phyloP scores from a whole-genome alignment of 2,329 filamentous ascomycete genomes.

The Aplosporella prunicola region DNA sequence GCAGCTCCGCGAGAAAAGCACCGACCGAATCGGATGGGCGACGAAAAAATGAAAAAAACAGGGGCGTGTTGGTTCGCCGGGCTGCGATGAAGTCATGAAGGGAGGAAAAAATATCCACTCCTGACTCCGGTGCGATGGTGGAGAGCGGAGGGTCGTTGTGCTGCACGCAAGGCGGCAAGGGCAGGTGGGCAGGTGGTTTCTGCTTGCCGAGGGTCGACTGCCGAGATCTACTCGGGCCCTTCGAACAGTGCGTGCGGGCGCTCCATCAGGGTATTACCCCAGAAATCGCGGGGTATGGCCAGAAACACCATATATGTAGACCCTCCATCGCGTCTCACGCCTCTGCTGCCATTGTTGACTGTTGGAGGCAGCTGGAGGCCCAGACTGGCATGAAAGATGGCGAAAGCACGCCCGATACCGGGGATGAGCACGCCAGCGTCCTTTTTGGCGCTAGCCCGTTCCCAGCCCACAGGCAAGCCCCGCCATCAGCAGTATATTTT shows the following conservation, averaged over 20 bases:
- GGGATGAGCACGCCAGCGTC: constrained; percentile 11
- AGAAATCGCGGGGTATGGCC: constrained; percentile 8
- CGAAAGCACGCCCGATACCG: constrained; percentile 6
- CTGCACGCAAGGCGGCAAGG: no score
- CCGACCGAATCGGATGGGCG: no score
- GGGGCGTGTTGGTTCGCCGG: no score
- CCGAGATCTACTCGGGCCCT: constrained; percentile 11
- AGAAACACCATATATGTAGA: not conserved
- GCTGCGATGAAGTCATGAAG: no score
- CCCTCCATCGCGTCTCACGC: not conserved
- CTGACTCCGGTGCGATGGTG: no score
- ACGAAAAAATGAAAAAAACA: no score
- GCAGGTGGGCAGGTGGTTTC: not conserved
- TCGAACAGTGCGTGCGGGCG: constrained; percentile 1
- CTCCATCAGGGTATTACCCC: constrained; percentile 12
- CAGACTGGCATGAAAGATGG: no score
- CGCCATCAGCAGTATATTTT: constrained; percentile 10
- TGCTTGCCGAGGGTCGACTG: constrained; percentile 8
- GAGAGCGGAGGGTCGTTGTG: no score
- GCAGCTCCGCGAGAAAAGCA: no score
- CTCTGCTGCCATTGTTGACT: no score
- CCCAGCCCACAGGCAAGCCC: constrained; percentile 5
- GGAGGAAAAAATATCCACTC: no score
- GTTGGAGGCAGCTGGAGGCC: no score
- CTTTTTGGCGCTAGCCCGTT: constrained; percentile 10